Conservation (phyloP, 257 asterid genomes). For the Salvia splendens region DNA sequence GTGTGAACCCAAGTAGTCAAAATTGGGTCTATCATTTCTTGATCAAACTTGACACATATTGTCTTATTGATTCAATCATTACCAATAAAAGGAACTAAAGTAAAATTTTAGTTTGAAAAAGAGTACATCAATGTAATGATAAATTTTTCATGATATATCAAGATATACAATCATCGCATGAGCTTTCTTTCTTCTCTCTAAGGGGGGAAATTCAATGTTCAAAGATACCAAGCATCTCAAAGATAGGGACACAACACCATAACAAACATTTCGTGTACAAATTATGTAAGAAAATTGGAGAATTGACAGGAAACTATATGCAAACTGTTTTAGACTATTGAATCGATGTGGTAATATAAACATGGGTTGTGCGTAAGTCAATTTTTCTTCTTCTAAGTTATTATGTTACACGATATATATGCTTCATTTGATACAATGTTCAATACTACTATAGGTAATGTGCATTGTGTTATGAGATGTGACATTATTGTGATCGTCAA, state of each 20-base stretch:
- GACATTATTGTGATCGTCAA: neutral
- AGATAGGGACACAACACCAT: conserved; percentile 24
- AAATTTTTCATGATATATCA: conserved; percentile 20
- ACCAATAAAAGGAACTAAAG: conserved; percentile 17
- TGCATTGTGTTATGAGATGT: neutral
- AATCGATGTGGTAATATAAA: neutral
- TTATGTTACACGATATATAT: neutral
- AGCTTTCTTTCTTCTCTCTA: conserved; percentile 19
- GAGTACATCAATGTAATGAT: neutral
- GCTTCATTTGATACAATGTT: too few relatives aligned
- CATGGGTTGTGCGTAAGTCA: neutral
- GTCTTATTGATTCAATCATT: conserved; percentile 21
- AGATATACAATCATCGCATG: conserved; percentile 23
- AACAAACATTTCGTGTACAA: neutral
- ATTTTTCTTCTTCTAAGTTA: neutral
- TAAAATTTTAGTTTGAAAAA: conserved; percentile 21
- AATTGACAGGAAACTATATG: neutral
- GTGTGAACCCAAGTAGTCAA: conserved; percentile 31
- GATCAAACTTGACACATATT: conserved; percentile 16
- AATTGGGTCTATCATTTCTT: neutral
- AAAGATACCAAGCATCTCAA: conserved; percentile 31
- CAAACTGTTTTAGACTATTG: neutral
- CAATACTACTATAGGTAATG: neutral
- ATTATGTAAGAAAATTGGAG: neutral
- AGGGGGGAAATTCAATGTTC: conserved; percentile 33